Percentiles rank a stretch among this genome's conserved stretches.
These are phyloP conservation scores for Aureobasidium zeae DNA, from an alignment of 2,329 filamentous ascomycete species.

Conservation along the genomic window DNA sequence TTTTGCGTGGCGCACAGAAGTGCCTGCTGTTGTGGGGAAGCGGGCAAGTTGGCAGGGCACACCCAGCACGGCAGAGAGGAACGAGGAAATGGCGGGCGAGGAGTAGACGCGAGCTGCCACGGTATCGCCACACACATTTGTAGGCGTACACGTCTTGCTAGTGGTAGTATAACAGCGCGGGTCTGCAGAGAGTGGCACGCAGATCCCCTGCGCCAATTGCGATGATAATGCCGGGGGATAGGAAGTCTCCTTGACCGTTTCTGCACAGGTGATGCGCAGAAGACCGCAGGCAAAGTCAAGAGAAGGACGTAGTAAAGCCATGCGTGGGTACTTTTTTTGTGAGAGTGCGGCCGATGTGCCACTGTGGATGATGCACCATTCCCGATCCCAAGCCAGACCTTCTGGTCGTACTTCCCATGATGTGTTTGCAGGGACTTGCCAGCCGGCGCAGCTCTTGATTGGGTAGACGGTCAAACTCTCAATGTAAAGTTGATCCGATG, in stretches of 20 bases:
- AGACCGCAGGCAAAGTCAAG: constrained; percentile 62
- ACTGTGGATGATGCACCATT: constrained; percentile 89
- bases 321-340: constrained; percentile 79
- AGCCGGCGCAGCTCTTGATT: constrained; percentile 88
- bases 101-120: constrained; percentile 64
- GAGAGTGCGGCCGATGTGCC: constrained; percentile 76
- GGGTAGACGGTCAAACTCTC: constrained; percentile 61
- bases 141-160: constrained; percentile 30
- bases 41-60: constrained; percentile 76
- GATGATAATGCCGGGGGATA: too few species aligned
- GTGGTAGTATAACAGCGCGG: constrained; percentile 45
- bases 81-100: constrained; percentile 55
- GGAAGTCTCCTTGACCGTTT: not conserved
- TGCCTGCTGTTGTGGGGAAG: constrained; percentile 57
- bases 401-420: constrained; percentile 72
- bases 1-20: constrained; percentile 60
- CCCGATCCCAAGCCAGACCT: constrained; percentile 86
- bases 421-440: constrained; percentile 52
- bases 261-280: constrained; percentile 46
- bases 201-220: too few species aligned
- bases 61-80: constrained; percentile 67
- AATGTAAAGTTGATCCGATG: constrained; percentile 29
- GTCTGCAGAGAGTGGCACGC: constrained; percentile 57
- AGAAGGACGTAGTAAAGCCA: constrained; percentile 70
- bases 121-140: constrained; percentile 74